Percentiles rank a stretch among this genome's conserved stretches.
Conservation (phyloP, 1,139 yeast species). For the Yamadazyma diospyri region DNA sequence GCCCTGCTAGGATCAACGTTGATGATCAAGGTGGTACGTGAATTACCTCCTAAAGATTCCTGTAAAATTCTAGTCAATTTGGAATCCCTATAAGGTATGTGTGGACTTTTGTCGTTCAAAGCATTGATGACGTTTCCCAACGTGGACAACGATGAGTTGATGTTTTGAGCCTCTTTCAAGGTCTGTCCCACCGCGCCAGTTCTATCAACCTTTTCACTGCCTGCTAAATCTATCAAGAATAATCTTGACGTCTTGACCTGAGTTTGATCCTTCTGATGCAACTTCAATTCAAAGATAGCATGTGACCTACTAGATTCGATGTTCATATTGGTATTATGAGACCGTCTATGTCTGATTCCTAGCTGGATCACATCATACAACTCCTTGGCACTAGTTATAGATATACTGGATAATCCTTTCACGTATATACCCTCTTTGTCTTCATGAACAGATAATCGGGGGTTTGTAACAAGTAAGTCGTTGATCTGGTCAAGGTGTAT, state of each 20-base stretch:
- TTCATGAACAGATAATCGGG: slow-evolving; percentile 58
- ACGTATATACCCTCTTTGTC: slow-evolving; percentile 70
- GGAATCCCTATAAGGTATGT: slow-evolving; percentile 80
- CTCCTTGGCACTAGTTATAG: slow-evolving; percentile 58
- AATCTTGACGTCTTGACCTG: slow-evolving; percentile 62
- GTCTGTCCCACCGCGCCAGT: slow-evolving; percentile 77
- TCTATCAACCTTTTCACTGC: slow-evolving; percentile 82
- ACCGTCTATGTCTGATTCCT: slow-evolving; percentile 56
- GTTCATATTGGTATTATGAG: slow-evolving; percentile 70
- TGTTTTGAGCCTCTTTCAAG: slow-evolving; percentile 80
- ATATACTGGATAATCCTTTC: slow-evolving; percentile 59
- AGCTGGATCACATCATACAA: slow-evolving; percentile 51
- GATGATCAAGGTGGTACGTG: slow-evolving; percentile 73
- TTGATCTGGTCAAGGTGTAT: slow-evolving; percentile 75
- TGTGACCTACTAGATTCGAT: slow-evolving; percentile 78
- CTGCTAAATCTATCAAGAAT: slow-evolving; percentile 83
- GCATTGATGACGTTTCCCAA: slow-evolving; percentile 81
- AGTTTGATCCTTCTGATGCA: slow-evolving; percentile 62
- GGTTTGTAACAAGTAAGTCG: slow-evolving; percentile 45
- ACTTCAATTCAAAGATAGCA: slow-evolving; percentile 67
- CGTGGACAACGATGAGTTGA: slow-evolving; percentile 73
- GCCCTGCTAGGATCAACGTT: slow-evolving; percentile 69
- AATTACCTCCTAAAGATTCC: slow-evolving; percentile 85
- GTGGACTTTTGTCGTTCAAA: slow-evolving; percentile 65
- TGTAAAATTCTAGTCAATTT: slow-evolving; percentile 79